Evolutionary conservation across 805 yeast species (phyloP).

Genomic region (Ogataea naganishii): DNA sequence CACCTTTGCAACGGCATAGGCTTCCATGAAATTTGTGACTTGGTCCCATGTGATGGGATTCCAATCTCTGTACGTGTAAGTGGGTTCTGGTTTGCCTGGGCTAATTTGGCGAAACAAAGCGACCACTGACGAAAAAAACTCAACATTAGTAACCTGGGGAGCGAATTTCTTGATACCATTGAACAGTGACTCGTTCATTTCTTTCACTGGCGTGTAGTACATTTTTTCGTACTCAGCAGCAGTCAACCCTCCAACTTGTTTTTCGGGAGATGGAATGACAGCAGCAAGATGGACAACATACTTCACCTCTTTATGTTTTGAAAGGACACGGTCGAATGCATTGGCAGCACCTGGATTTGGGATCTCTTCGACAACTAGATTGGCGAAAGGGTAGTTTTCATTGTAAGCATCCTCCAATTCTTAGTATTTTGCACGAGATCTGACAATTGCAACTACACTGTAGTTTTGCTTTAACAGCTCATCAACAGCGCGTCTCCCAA

Average conservation of each 20-base stretch:
- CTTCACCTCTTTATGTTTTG: slow-evolving; percentile 30
- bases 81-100: too few species aligned
- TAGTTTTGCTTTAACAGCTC: slow-evolving; percentile 31
- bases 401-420: slow-evolving; percentile 23
- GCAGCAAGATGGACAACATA: slow-evolving; percentile 45
- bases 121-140: slow-evolving; percentile 47
- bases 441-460: slow-evolving; percentile 42
- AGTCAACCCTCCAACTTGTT: too few species aligned
- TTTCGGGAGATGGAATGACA: too few species aligned
- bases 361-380: slow-evolving; percentile 25
- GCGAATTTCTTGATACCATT: slow-evolving; percentile 32
- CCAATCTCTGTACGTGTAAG: slow-evolving; percentile 27
- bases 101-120: too few species aligned
- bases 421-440: slow-evolving; percentile 36
- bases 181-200: too few species aligned
- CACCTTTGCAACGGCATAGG: slow-evolving; percentile 37
- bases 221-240: too few species aligned
- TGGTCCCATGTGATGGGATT: slow-evolving; percentile 23
- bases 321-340: slow-evolving; percentile 41
- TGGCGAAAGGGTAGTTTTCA: slow-evolving; percentile 15
- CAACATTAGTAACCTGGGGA: slow-evolving; percentile 37
- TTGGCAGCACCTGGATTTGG: slow-evolving; percentile 24
- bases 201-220: too few species aligned
- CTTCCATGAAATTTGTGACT: slow-evolving; percentile 17
- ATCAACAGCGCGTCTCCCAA: slow-evolving; percentile 40